Evolutionary conservation across 192 early-diverging fungal species (phyloP).

Genomic region (Entomortierella beljakovae): DNA sequence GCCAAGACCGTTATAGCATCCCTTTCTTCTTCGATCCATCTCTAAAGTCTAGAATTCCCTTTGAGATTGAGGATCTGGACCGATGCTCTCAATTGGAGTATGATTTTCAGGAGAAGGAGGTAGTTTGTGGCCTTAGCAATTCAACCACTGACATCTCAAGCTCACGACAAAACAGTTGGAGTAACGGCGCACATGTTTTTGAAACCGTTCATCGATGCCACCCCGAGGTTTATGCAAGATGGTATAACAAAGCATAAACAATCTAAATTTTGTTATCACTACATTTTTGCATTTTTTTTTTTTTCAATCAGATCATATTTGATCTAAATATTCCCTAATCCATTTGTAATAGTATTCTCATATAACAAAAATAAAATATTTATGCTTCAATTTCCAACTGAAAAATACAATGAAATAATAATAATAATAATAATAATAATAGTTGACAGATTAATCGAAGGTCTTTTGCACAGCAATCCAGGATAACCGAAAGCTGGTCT

Average conservation of each 20-base stretch:
- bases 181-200: conserved; percentile 45
- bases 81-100: conserved; percentile 7
- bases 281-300: too few species aligned
- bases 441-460: neutral
- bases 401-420: neutral
- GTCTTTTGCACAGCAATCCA: neutral
- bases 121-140: conserved; percentile 10
- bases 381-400: too few species aligned
- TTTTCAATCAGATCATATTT: too few species aligned
- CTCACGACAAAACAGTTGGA: conserved; percentile 8
- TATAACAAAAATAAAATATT: too few species aligned
- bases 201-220: conserved; percentile 52
- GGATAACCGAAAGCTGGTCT: conserved; percentile 29
- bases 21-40: conserved; percentile 68
- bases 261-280: too few species aligned
- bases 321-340: too few species aligned
- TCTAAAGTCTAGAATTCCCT: conserved; percentile 50
- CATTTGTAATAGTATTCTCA: too few species aligned
- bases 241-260: conserved; percentile 8
- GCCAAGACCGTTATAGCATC: conserved; percentile 64
- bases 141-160: neutral
- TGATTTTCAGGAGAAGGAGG: neutral
- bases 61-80: conserved; percentile 31
- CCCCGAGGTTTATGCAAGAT: conserved; percentile 41
- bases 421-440: conserved; percentile 2